Conservation (phyloP, 23 red algal species). For the Cyanidioschyzon merolae region DNA sequence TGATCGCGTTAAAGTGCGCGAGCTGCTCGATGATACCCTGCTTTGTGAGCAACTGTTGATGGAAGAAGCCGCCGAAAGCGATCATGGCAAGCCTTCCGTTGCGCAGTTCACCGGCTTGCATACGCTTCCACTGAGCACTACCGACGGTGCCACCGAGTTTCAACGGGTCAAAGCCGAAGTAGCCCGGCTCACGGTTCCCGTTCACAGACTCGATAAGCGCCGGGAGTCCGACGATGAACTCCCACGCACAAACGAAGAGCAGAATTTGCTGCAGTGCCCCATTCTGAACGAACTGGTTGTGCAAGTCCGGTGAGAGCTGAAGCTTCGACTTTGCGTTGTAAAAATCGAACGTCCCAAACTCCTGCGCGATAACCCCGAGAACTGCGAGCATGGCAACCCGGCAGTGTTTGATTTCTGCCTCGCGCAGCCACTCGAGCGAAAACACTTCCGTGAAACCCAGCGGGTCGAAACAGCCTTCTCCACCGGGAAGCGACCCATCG, state of each 20-base stretch:
- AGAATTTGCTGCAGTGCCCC: slow-evolving; percentile 87
- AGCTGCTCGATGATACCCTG: slow-evolving; percentile 53
- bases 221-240: slow-evolving; percentile 51
- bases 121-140: slow-evolving; percentile 46
- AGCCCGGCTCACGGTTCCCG: slow-evolving; percentile 80
- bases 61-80: slow-evolving; percentile 66
- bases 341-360: slow-evolving; percentile 54
- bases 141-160: slow-evolving; percentile 59
- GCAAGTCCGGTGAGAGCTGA: slow-evolving; percentile 53
- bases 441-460: slow-evolving; percentile 77
- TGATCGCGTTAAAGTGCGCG: slow-evolving; percentile 50
- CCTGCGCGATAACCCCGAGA: slow-evolving; percentile 79
- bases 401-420: slow-evolving; percentile 89
- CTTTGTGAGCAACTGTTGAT: slow-evolving; percentile 59
- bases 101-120: slow-evolving; percentile 66
- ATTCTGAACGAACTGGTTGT: slow-evolving; percentile 70
- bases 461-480: slow-evolving; percentile 79
- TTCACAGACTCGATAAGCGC: slow-evolving; percentile 66
- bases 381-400: slow-evolving; percentile 94
- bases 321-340: slow-evolving; percentile 68
- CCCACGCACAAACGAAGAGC: slow-evolving; percentile 64
- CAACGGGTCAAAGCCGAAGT: slow-evolving; percentile 93
- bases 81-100: slow-evolving; percentile 98
- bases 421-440: slow-evolving; percentile 55
- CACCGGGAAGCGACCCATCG: slow-evolving; percentile 63